Base-by-base conservation (phyloP, 306 rosid genomes). In the Prunus kanzakura region DNA sequence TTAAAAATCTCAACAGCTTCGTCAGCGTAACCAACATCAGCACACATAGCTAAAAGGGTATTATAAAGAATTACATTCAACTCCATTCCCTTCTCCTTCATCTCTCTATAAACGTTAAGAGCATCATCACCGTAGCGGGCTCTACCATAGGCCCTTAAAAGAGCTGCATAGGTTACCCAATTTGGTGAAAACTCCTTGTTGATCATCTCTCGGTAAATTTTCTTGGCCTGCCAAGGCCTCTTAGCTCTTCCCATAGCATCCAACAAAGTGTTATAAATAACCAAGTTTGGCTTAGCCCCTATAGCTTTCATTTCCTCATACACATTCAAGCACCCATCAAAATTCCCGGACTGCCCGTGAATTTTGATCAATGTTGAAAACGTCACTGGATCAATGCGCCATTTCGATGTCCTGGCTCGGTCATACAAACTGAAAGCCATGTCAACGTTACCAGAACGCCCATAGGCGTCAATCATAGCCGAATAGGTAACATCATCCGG, bases 241-340 rank as follows among this genome's bases (percentile, higher is more conserved):
- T 76, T 92, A 58, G 96, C 96, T 75, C 80, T 86, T 67, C 90
- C 91, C 93, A 92, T 87, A 67, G 87, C 91, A 84, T 83, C 90
- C 80, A 95, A 79, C 80, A 95, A 72, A 82, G 86, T 80, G 72
- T 95, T 92, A 82, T 86, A 92, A 7, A 76, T 76, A 23, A 78
- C 89, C 80, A 88, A 47, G 20, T 81, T 91, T 6, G 92, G 87
- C 79, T 82, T 90, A 64, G 69, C 88, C 74, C 96, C 98, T 50
- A 90, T 84, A 55, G 78, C 88, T 84, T 89, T 90, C 97, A 94
- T 94, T 76, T 94, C 98, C 81, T 85, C 87, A 68, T 86, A 94
- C 35, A 94, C 92, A 78, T 82, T 84, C 78, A 90, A 84, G 77
- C 97, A 94, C 60, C 90, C 95, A 79, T 90, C 97, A 69, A 73